phyloP scores from a whole-genome alignment of 2,329 filamentous ascomycete genomes.

The Ceratocystis alfenasii region DNA sequence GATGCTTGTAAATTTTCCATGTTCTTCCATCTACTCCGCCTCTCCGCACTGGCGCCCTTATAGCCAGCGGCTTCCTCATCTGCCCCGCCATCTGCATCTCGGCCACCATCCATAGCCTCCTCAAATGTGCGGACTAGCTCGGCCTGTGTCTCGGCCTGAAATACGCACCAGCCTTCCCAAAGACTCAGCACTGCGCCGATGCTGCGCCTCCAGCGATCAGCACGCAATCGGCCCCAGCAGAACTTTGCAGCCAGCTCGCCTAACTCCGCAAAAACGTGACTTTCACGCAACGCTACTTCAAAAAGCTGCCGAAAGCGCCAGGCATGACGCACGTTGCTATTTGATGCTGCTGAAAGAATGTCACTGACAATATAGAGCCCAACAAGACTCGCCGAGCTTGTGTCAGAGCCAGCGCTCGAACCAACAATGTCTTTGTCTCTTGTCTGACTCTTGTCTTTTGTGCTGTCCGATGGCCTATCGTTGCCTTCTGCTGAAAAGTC shows the following conservation, averaged over 20 bases:
- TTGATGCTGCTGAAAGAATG: conserved; percentile 65
- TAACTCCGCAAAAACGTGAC: conserved; percentile 61
- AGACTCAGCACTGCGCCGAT: conserved; percentile 55
- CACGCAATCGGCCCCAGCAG: conserved; percentile 67
- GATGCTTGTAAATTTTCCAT: conserved; percentile 32
- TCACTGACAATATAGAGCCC: conserved; percentile 69
- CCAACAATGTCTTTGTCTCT: conserved; percentile 27
- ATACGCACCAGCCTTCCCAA: conserved; percentile 63
- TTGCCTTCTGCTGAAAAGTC: neutral
- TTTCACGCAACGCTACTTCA: conserved; percentile 55
- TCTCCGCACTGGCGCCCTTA: conserved; percentile 26
- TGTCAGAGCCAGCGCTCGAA: conserved; percentile 40
- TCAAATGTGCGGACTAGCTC: conserved; percentile 59
- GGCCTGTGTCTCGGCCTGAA: conserved; percentile 62
- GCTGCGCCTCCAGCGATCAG: conserved; percentile 75
- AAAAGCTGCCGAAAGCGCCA: conserved; percentile 80
- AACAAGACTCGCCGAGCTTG: conserved; percentile 62
- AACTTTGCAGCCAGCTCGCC: conserved; percentile 60
- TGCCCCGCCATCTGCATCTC: conserved; percentile 32
- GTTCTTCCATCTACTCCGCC: conserved; percentile 40
- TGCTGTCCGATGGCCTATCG: neutral
- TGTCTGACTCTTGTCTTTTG: neutral
- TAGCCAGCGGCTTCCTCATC: conserved; percentile 7
- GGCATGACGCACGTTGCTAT: conserved; percentile 65
- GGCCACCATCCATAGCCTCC: conserved; percentile 47